Base-by-base conservation (phyloP, 2,329 filamentous ascomycete species). In the Colletotrichum theobromicola region DNA sequence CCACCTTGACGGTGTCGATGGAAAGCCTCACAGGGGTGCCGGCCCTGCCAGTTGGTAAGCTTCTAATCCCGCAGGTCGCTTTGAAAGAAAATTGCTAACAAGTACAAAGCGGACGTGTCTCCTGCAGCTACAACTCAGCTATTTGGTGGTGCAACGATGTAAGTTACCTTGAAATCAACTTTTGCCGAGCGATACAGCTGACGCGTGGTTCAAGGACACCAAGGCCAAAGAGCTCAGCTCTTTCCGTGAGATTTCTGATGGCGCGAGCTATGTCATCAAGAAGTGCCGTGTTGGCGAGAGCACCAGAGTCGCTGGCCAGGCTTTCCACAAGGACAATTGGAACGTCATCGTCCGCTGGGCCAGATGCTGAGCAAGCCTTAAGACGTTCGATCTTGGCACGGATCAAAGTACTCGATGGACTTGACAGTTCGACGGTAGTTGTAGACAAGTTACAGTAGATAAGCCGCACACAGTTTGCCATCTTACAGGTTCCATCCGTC, bases 91-190 rank as follows among this genome's bases (percentile, higher is more conserved):
- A 46, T 3, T 4, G 42, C n/a, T 46, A n/a, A 46, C 42, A 9
- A n/a, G 9, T 5, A 46, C n/a, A 4, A n/a, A 46, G 42, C 42
- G 42, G 42, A 50, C 42, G 42, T 50, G 42, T 50, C 3, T 50
- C 42, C 46, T 80, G 79, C 58, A 72, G 68, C 1, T 77, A 68
- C 10, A 63, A 66, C 1, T 63, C 75, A 3, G 77, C 72, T 5
- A 79, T 80, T 55, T 77, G 50, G n/a, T 79, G 78, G 78, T 80
- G 79, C 66, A 80, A 80, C 61, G 75, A 79, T 18, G 78, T 79
- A 62, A 72, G 76, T 35, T 2, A 15, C 12, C 13, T 24, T 8
- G 1, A 1, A 5, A 35, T 35, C 7, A 9, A 26, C 3, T 4
- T 35, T 66, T 30, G 21, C 4, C 7, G 0, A 24, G 7, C 12